These are phyloP conservation scores for Lactifluus pinguis DNA, from an alignment of 768 basidiomycete species.

Conservation along the genomic window DNA sequence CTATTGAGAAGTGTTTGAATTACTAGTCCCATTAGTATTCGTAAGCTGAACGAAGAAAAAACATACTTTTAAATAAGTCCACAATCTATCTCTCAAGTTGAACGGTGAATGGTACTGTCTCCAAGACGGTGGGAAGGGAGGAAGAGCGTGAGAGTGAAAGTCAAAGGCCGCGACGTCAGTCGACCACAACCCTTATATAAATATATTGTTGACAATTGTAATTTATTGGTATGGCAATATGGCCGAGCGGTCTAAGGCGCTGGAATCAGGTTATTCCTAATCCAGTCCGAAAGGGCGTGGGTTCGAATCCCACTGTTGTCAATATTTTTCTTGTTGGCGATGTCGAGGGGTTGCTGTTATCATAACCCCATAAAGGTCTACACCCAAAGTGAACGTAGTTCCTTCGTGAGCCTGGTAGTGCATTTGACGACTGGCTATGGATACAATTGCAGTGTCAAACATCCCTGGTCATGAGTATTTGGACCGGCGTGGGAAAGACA, in stretches of 20 bases:
- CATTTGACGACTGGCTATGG: too few species aligned
- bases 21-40: background rate
- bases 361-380: too few species aligned
- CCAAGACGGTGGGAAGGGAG: too few species aligned
- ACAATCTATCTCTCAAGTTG: background rate
- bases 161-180: background rate
- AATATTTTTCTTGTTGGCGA: constrained; percentile 1
- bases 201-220: too few species aligned
- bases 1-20: background rate
- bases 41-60: background rate
- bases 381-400: background rate
- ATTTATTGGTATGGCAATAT: constrained; percentile 9
- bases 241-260: constrained; percentile 23
- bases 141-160: background rate
- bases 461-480: too few species aligned
- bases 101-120: too few species aligned
- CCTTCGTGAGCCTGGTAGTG: background rate
- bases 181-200: too few species aligned
- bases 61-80: background rate
- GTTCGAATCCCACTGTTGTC: constrained; percentile 41
- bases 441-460: too few species aligned
- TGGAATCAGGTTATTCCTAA: constrained; percentile 18
- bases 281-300: constrained; percentile 35
- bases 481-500: background rate
- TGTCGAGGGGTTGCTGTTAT: too few species aligned